Percentiles rank a stretch among this genome's conserved stretches.
phyloP scores from a whole-genome alignment of 2,329 filamentous ascomycete species.

The Beauveria asiatica region DNA sequence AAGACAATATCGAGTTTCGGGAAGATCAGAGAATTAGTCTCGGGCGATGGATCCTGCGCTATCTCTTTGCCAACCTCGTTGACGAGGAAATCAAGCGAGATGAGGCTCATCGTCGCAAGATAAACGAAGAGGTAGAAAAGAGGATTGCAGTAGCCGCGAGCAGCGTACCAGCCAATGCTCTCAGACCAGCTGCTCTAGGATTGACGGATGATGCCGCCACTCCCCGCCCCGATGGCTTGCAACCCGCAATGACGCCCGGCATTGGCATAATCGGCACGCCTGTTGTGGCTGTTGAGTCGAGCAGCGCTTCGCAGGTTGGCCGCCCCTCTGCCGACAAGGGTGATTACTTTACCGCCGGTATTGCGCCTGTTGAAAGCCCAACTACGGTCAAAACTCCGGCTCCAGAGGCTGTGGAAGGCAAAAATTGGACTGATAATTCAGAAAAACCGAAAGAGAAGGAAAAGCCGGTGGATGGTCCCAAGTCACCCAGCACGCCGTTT shows the following conservation, averaged over 20 bases:
- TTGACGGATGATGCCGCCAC: constrained; percentile 34
- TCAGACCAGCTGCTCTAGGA: constrained; percentile 25
- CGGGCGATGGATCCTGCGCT: constrained; percentile 91
- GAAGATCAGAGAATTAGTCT: constrained; percentile 96
- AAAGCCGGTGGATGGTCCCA: constrained; percentile 42
- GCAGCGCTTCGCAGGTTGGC: constrained; percentile 44
- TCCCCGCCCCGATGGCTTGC: constrained; percentile 56
- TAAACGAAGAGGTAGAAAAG: constrained; percentile 56
- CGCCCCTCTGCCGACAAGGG: constrained; percentile 55
- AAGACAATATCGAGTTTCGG: constrained; percentile 69
- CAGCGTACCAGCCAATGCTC: constrained; percentile 52
- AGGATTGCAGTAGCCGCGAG: constrained; percentile 44
- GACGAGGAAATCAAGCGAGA: constrained; percentile 86
- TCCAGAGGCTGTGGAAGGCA: constrained; percentile 40
- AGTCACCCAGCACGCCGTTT: constrained; percentile 56
- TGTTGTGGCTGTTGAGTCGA: constrained; percentile 34
- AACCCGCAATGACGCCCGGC: constrained; percentile 62
- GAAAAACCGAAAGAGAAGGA: constrained; percentile 40
- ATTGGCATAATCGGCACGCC: constrained; percentile 72
- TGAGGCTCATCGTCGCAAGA: constrained; percentile 57
- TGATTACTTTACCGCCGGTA: constrained; percentile 70
- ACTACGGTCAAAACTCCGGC: constrained; percentile 23
- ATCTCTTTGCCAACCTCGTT: constrained; percentile 81
- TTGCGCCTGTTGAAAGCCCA: constrained; percentile 38
- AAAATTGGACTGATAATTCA: constrained; percentile 38